Evolutionary conservation across 1,284 basidiomycete genomes (phyloP).

Genomic region (Puccinia coronata): DNA sequence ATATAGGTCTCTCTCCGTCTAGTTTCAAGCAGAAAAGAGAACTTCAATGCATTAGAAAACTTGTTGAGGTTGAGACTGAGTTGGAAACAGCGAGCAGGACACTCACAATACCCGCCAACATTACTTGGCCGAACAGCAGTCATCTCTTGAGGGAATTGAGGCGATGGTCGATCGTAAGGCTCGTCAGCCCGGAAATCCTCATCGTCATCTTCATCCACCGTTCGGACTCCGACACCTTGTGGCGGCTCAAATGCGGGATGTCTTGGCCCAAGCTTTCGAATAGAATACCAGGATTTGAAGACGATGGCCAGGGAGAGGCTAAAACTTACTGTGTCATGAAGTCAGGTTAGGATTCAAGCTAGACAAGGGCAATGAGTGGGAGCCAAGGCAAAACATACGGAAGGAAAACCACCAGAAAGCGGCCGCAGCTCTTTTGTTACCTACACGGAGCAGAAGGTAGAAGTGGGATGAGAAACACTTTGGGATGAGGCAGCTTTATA

Average conservation of each 20-base stretch:
- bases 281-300: slow-evolving; percentile 45
- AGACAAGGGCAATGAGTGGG: neutral
- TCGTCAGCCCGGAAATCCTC: slow-evolving; percentile 34
- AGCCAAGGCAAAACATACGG: slow-evolving; percentile 39
- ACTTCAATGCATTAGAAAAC: neutral
- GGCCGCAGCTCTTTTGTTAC: slow-evolving; percentile 54
- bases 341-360: neutral
- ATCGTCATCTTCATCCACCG: slow-evolving; percentile 39
- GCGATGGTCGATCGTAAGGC: neutral
- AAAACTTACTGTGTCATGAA: slow-evolving; percentile 28
- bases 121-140: slow-evolving; percentile 41
- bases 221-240: slow-evolving; percentile 28
- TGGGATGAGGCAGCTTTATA: neutral
- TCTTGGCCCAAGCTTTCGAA: slow-evolving; percentile 44
- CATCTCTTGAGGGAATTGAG: slow-evolving; percentile 23
- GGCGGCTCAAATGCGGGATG: slow-evolving; percentile 47
- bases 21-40: neutral
- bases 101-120: slow-evolving; percentile 49
- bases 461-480: neutral
- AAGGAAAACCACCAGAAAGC: slow-evolving; percentile 54
- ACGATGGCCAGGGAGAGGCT: slow-evolving; percentile 31
- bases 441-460: neutral
- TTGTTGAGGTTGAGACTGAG: neutral
- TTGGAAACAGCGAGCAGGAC: too few species aligned
- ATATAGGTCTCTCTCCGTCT: slow-evolving; percentile 47